phyloP scores from a whole-genome alignment of 306 rosid genomes.

The Sophora flavescens region DNA sequence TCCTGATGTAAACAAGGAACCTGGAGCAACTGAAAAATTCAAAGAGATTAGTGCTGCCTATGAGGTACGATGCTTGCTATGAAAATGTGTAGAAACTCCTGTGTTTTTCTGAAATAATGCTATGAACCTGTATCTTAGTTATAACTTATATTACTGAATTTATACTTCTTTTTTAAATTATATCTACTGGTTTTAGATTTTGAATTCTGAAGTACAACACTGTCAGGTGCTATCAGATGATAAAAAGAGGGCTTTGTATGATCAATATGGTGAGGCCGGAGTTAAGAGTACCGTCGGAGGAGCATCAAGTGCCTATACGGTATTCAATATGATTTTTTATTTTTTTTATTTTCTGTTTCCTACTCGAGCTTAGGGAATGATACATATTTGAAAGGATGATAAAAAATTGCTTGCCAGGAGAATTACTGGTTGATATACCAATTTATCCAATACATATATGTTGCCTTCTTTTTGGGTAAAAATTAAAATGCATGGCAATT shows the following conservation, averaged over 20 bases:
- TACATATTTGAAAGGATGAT: conserved; percentile 15
- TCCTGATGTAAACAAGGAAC: conserved; percentile 97
- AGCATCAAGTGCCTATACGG: conserved; percentile 86
- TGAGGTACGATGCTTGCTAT: no score
- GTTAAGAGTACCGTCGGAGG: conserved; percentile 92
- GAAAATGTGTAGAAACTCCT: conserved; percentile 21
- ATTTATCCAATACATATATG: conserved; percentile 18
- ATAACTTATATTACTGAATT: background rate
- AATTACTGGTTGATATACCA: background rate
- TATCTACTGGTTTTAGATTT: conserved; percentile 57
- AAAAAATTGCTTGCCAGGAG: conserved; percentile 5
- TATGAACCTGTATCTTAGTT: conserved; percentile 20
- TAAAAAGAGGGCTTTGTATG: conserved; percentile 93
- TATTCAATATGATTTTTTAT: conserved; percentile 48
- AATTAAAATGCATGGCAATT: conserved; percentile 40
- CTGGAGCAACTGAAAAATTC: conserved; percentile 93
- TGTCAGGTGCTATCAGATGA: conserved; percentile 99
- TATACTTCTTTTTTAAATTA: conserved; percentile 32
- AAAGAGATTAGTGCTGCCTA: conserved; percentile 97
- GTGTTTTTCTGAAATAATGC: conserved; percentile 20
- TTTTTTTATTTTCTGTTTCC: conserved; percentile 12
- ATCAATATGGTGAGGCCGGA: conserved; percentile 98
- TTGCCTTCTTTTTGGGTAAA: conserved; percentile 25
- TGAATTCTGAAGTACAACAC: conserved; percentile 71
- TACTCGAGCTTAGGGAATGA: conserved; percentile 10